A percentile compares a stretch with the other conserved stretches of the same genome.
phyloP scores from a whole-genome alignment of 2,329 filamentous ascomycete species.

The Ophiostoma sp. region DNA sequence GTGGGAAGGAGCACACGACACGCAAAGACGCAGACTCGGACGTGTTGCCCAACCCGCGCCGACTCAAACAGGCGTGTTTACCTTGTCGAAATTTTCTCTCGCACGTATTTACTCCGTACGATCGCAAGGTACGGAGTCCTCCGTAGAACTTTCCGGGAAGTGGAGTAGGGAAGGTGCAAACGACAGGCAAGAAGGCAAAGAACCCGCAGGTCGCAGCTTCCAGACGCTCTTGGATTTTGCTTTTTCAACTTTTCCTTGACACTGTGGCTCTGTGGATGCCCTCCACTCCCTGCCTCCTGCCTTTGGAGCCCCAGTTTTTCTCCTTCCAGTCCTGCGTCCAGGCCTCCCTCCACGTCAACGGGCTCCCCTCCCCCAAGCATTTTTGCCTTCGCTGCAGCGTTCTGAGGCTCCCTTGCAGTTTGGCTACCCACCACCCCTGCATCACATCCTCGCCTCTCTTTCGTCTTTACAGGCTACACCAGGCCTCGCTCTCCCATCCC shows the following conservation, averaged over 20 bases:
- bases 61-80: background rate
- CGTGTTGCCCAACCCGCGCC: background rate
- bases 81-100: background rate
- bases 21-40: background rate
- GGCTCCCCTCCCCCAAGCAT: constrained; percentile 7
- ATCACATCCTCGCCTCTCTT: constrained; percentile 20
- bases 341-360: constrained; percentile 12
- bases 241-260: background rate
- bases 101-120: background rate
- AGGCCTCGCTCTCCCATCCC: background rate
- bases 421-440: constrained; percentile 20
- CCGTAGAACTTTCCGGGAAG: constrained; percentile 12
- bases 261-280: background rate
- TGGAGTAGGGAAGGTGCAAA: constrained; percentile 8
- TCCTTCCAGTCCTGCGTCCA: constrained; percentile 11
- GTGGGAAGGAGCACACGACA: background rate
- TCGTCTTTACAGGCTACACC: background rate
- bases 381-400: background rate
- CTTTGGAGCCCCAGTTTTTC: background rate
- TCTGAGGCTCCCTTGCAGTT: background rate
- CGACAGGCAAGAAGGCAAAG: background rate
- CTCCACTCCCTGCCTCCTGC: constrained; percentile 16
- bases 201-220: background rate
- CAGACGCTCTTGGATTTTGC: background rate
- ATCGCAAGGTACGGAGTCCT: constrained; percentile 2